Evolutionary conservation across 805 yeast species (phyloP), one percentile per base, ranked within the genome.

Genomic region (Ogataea dorogensis): DNA sequence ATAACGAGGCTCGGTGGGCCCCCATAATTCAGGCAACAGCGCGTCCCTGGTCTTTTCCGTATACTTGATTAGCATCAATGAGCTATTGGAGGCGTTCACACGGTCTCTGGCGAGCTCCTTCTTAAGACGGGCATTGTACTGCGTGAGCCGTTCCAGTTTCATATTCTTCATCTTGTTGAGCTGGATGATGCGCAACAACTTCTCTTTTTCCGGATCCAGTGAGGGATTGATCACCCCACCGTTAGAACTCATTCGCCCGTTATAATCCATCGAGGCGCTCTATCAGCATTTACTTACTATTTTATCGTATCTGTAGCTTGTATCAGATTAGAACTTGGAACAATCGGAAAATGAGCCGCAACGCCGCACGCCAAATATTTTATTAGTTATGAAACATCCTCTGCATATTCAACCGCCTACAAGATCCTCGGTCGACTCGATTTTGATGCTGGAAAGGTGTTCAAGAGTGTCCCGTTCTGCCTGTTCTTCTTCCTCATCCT

Each of bases 81-180:
- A 73, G 6, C 83, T 82, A 49, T 74, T 73, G 5, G 86, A 77
- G 7, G 84, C 80, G 20, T 79, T 75, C 2, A 79, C 75, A 42
- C 88, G 63, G 9, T 80, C 79, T 35, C 74, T 61, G 3, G 68
- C 53, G 24, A 83, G 53, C 27, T 75, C 71, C 18, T 69, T 69
- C 46, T 68, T 71, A 23, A 82, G 56, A 42, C 73, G 74, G 3
- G 58, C 51, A 48, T 79, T 81, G 20, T 79, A 64, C 47, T 79
- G 80, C 31, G 67, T 70, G 21, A 79, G 70, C 47, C 89, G 66
- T 50, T 74, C 77, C 28, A 82, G 61, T 55, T 81, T 82, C 40
- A 82, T 59, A 30, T 64, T 63, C 41, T 56, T 56, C 49, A 57
- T 51, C 36, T 49, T 42, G 40, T 76, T 67, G 17, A 80, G 68